Conservation (phyloP, 2,329 filamentous ascomycete genomes). For the Pezicula radicicola region DNA sequence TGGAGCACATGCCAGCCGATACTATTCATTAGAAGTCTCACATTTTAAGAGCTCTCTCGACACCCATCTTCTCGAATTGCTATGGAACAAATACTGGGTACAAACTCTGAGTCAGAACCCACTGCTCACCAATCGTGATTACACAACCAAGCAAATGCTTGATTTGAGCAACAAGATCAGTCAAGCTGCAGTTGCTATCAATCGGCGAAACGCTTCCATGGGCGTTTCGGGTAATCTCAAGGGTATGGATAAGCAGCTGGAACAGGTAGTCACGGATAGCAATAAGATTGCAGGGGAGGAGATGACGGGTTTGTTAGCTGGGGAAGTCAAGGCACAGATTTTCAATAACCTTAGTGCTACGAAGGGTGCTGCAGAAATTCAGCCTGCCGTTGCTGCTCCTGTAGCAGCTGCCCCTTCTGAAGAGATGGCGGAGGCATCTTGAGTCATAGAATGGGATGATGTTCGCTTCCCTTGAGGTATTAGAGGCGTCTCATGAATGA, state of each 20-base stretch:
- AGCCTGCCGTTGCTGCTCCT: constrained; percentile 1
- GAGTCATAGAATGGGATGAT: not conserved
- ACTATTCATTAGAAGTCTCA: constrained; percentile 88
- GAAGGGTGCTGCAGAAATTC: not conserved
- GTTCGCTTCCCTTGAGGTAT: not conserved
- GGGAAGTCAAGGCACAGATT: constrained; percentile 47
- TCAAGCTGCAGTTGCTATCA: constrained; percentile 49
- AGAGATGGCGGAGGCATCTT: not conserved
- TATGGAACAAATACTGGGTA: constrained; percentile 99
- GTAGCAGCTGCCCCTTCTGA: not conserved
- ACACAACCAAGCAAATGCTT: constrained; percentile 85
- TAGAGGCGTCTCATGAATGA: too few species aligned
- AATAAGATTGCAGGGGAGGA: constrained; percentile 56
- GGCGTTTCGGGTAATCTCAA: constrained; percentile 10
- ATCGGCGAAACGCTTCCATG: constrained; percentile 31
- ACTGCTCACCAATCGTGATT: constrained; percentile 88
- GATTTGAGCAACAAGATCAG: constrained; percentile 82
- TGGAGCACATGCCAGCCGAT: constrained; percentile 84
- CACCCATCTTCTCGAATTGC: constrained; percentile 75
- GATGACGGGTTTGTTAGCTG: constrained; percentile 34
- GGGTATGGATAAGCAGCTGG: constrained; percentile 44
- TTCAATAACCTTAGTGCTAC: constrained; percentile 34
- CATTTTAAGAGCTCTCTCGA: constrained; percentile 95
- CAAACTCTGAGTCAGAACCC: constrained; percentile 91
- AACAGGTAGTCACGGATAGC: constrained; percentile 51